Conservation (phyloP, 139 green algal species). For the Asterochloris erici region DNA sequence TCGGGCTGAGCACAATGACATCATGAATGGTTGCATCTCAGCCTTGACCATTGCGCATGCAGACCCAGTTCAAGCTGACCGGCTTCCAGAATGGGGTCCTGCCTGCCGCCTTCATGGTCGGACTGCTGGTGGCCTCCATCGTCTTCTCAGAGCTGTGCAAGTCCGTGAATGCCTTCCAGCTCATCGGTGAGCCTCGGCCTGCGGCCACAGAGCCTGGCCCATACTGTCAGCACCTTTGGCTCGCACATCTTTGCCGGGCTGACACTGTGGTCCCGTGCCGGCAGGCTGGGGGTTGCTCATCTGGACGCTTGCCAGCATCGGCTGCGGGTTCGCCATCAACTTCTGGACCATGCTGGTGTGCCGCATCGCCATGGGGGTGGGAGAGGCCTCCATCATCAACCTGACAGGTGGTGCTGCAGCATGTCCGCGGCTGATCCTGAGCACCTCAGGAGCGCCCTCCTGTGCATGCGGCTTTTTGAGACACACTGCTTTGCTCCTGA, state of each 20-base stretch:
- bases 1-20: no score
- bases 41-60: background rate
- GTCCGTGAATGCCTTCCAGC: conserved; percentile 30
- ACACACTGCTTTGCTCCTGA: background rate
- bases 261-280: background rate
- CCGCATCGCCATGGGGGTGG: conserved; percentile 78
- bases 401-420: background rate
- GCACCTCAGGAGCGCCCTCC: no score
- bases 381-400: conserved; percentile 91
- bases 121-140: conserved; percentile 84
- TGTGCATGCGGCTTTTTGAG: background rate
- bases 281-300: conserved; percentile 74
- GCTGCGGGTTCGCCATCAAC: conserved; percentile 56
- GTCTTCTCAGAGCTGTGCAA: conserved; percentile 83
- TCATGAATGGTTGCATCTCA: background rate
- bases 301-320: conserved; percentile 66
- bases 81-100: conserved; percentile 89
- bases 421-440: no score
- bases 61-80: conserved; percentile 79
- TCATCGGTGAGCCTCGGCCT: conserved; percentile 34
- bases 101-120: conserved; percentile 89
- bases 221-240: background rate
- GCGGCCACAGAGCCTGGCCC: no score
- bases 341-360: conserved; percentile 66
- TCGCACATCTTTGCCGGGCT: background rate